phyloP scores from a whole-genome alignment of 2,329 filamentous ascomycete genomes.

The Ophiosphaerella narmari region DNA sequence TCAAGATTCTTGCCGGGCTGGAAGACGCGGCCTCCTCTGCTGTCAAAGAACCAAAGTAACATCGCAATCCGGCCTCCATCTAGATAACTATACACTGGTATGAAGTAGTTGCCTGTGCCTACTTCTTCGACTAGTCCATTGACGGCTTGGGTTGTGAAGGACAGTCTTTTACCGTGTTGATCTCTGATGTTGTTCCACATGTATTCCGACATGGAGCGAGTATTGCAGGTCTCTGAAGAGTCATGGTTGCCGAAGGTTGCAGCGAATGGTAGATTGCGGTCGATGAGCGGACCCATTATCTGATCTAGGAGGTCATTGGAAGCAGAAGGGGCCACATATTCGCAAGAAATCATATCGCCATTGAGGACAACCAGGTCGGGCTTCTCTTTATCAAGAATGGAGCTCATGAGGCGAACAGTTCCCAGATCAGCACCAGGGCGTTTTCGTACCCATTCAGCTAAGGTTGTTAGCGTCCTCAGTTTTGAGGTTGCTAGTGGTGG shows the following conservation, averaged over 20 bases:
- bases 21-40: conserved; percentile 31
- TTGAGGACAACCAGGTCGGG: conserved; percentile 70
- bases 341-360: conserved; percentile 72
- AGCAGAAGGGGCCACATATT: conserved; percentile 42
- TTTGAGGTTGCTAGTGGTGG: conserved; percentile 26
- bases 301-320: conserved; percentile 28
- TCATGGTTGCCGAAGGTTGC: conserved; percentile 77
- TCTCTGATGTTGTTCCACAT: conserved; percentile 52
- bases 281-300: conserved; percentile 53
- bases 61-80: conserved; percentile 48
- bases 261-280: conserved; percentile 63
- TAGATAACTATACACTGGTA: conserved; percentile 53
- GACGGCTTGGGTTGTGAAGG: conserved; percentile 52
- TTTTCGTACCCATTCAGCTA: conserved; percentile 12
- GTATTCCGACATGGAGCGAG: conserved; percentile 26
- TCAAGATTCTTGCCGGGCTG: conserved; percentile 18
- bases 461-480: conserved; percentile 4
- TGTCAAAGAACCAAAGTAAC: conserved; percentile 75
- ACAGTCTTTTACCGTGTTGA: conserved; percentile 50
- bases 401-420: conserved; percentile 61
- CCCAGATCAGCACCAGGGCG: conserved; percentile 53
- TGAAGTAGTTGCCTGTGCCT: conserved; percentile 58
- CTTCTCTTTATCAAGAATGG: conserved; percentile 61
- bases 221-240: conserved; percentile 31
- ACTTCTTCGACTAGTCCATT: conserved; percentile 39